Conservation (phyloP, 441 rosid species). For the Arabidopsis hybrid region DNA sequence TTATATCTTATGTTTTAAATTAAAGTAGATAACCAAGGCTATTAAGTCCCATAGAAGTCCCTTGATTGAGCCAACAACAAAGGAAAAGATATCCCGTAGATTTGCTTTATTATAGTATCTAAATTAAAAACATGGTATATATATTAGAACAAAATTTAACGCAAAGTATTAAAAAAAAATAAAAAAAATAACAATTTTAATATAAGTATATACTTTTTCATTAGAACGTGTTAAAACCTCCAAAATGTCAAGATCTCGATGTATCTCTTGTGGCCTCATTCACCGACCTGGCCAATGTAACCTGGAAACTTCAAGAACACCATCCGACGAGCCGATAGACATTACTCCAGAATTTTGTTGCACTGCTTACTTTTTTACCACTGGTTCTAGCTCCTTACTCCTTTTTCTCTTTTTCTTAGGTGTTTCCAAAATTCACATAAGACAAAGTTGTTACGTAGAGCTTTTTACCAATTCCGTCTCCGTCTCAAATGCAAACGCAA, state of each 20-base stretch:
- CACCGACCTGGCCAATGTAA: conserved; percentile 7
- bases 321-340: not conserved
- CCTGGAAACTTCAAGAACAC: not conserved
- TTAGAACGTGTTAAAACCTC: not conserved
- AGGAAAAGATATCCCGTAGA: no score
- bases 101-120: no score
- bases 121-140: no score
- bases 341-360: conserved; percentile 17
- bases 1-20: no score
- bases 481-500: conserved; percentile 31
- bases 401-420: not conserved
- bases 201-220: not conserved
- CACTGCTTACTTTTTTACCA: not conserved
- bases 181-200: no score
- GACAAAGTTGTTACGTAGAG: conserved; percentile 15
- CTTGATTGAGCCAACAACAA: no score
- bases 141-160: no score
- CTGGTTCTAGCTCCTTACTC: not conserved
- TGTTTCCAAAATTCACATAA: not conserved
- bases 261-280: conserved; percentile 27
- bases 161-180: no score
- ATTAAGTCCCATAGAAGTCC: no score
- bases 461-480: conserved; percentile 23
- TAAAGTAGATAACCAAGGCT: no score
- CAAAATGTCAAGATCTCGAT: not conserved